A percentile compares a stretch with the other conserved stretches of the same genome.
Conservation (phyloP, 345 rosid species). For the Syzygium aromaticum region DNA sequence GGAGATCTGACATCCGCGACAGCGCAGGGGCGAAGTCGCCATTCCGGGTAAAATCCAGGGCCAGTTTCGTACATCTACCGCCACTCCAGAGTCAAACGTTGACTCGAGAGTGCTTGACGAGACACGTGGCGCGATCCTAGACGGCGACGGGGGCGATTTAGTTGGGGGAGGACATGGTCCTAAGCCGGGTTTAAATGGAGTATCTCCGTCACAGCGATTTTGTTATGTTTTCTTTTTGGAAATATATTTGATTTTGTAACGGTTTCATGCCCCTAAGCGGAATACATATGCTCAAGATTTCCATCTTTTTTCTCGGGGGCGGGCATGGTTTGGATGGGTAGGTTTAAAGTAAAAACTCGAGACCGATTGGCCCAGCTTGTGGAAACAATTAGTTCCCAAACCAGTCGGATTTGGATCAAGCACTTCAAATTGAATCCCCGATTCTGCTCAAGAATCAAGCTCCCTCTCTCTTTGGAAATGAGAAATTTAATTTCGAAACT, state of each 20-base stretch:
- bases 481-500: background rate
- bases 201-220: background rate
- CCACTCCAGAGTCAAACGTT: background rate
- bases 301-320: fast-evolving
- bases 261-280: background rate
- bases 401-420: background rate
- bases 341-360: fast-evolving
- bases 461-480: background rate
- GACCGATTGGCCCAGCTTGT: fast-evolving
- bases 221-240: background rate
- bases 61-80: background rate
- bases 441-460: background rate
- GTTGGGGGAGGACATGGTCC: background rate
- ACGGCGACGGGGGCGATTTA: background rate
- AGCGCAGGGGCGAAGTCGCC: background rate
- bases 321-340: fast-evolving
- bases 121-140: background rate
- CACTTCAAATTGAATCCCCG: background rate
- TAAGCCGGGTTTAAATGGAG: background rate
- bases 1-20: background rate
- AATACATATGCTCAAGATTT: background rate
- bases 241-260: background rate
- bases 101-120: background rate
- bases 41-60: background rate
- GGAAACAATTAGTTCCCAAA: background rate